Conservation (phyloP, 345 rosid species). For the Brassica incana region DNA sequence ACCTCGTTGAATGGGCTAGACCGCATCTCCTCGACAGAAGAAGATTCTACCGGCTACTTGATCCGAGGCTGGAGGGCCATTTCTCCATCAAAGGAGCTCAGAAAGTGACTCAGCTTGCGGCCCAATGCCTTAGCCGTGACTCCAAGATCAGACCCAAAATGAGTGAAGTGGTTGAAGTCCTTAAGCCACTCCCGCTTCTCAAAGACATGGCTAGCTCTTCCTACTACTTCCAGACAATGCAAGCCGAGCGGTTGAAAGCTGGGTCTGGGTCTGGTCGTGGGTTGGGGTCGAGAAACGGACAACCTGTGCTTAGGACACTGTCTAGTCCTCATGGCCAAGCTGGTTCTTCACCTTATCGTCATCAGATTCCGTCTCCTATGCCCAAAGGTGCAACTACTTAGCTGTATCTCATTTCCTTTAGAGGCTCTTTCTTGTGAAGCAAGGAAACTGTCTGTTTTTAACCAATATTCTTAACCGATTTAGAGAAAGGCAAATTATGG, state of each 20-base stretch:
- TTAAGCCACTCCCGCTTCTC: slow-evolving; percentile 69
- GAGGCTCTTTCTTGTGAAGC: slow-evolving; percentile 2
- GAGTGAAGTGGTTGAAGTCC: slow-evolving; percentile 77
- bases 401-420: not conserved
- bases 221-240: slow-evolving; percentile 74
- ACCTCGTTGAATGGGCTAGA: slow-evolving; percentile 83
- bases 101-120: slow-evolving; percentile 75
- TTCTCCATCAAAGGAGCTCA: slow-evolving; percentile 81
- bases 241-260: slow-evolving; percentile 50
- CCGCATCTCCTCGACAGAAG: slow-evolving; percentile 80
- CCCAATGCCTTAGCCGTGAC: slow-evolving; percentile 76
- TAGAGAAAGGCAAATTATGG: slow-evolving; percentile 3
- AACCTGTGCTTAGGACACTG: slow-evolving; percentile 36
- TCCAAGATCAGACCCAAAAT: slow-evolving; percentile 80
- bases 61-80: slow-evolving; percentile 81
- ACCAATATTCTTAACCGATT: slow-evolving; percentile 27
- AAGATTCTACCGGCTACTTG: slow-evolving; percentile 71
- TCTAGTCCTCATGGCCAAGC: slow-evolving; percentile 42
- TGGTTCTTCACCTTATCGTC: slow-evolving; percentile 37
- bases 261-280: slow-evolving; percentile 39
- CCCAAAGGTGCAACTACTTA: slow-evolving; percentile 40
- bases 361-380: slow-evolving; percentile 43
- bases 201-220: slow-evolving; percentile 88
- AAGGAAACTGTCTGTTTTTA: slow-evolving; percentile 2
- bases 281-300: slow-evolving; percentile 39